Evolutionary conservation across 441 rosid species (phyloP), one percentile per base, ranked within the genome.

Genomic region (Euphorbia schlechtendalii): DNA sequence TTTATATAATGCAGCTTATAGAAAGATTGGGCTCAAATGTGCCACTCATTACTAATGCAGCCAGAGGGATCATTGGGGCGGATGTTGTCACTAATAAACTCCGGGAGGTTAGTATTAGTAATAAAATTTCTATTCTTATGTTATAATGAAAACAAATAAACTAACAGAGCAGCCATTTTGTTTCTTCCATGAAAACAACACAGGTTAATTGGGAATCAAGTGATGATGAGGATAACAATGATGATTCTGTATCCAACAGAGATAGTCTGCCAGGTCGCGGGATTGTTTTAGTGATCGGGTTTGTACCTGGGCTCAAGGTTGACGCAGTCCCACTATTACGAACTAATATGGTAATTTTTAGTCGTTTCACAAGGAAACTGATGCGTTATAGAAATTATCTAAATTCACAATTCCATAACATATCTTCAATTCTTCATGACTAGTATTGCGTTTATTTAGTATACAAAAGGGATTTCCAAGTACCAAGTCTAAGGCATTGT

Each of bases 241-340:
- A 28, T 18, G 73, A 40, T 56, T 66, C 57, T 32, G 51, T 48
- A 60, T 27, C 63, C 17, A 53, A 28, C 20, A 67, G 40, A 53
- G 40, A 8, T 4, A 25, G 20, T 54, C 48, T 45, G 2, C 17
- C 61, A 41, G 17, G 72, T 45, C 59, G 68, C n/a, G 86, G 86
- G 36, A 73, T 83, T 34, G 77, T 81, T 46, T 63, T 85, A 74
- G 66, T 80, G 38, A 78, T 83, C 65, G 86, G 90, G 59, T 82
- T 62, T 71, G 70, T 81, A 55, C 90, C 87, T 41, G 86, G 87
- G 59, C 75, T 84, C 22, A 82, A 78, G 58, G 74, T 78, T 60
- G 75, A 66, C 32, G 54, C 72, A 17, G 56, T 82, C 60, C 86
- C 86, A 0, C 68, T 82, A 8, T 21, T 78, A 28, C 64, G 74